Conservation (phyloP, 2,329 filamentous ascomycete genomes). For the Boeremia lycopersici region DNA sequence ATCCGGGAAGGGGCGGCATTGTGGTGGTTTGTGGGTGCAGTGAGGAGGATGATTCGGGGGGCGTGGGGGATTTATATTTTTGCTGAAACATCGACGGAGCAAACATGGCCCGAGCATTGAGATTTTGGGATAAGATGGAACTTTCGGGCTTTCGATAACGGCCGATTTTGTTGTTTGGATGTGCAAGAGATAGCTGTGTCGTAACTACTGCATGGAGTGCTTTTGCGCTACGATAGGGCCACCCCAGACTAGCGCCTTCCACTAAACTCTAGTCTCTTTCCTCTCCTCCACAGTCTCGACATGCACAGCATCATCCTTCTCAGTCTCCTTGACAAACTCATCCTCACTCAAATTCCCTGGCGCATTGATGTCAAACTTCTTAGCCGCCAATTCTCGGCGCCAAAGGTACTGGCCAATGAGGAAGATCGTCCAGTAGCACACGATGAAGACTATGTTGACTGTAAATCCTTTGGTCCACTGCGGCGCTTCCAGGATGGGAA, state of each 20-base stretch:
- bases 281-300: constrained; percentile 15
- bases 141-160: background rate
- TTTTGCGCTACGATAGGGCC: background rate
- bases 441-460: constrained; percentile 31
- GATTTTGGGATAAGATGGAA: background rate
- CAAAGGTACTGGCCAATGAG: constrained; percentile 41
- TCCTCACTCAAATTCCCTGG: constrained; percentile 12
- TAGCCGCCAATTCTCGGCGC: constrained; percentile 19
- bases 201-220: background rate
- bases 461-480: constrained; percentile 38
- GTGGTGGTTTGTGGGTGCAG: background rate
- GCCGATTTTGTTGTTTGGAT: background rate
- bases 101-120: background rate
- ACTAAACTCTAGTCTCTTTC: constrained; percentile 15
- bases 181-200: too few relatives aligned
- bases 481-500: constrained; percentile 37
- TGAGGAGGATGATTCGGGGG: background rate
- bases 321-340: constrained; percentile 2
- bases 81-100: background rate
- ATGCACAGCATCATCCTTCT: constrained; percentile 10
- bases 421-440: constrained; percentile 40
- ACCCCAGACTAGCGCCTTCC: background rate
- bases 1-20: constrained; percentile 21
- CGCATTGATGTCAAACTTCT: constrained; percentile 9
- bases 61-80: background rate